Conservation (phyloP, 305 asterid species). For the Striga hermonthica region DNA sequence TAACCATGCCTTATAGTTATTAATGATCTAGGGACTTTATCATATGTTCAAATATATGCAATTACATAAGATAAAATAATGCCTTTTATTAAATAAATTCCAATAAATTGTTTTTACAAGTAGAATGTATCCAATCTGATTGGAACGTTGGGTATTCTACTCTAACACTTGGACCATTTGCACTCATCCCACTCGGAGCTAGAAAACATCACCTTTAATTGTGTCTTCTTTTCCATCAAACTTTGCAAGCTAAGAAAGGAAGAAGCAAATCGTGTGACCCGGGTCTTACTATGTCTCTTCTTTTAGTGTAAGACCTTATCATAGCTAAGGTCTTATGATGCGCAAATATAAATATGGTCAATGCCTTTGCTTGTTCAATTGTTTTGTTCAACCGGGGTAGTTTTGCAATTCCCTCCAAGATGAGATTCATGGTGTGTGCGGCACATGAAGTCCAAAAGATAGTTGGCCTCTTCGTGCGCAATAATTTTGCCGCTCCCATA, state of each 20-base stretch:
- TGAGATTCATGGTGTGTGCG: constrained; percentile 15
- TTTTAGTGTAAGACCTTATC: neutral
- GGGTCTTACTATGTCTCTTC: neutral
- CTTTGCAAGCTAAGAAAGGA: neutral
- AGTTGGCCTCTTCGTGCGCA: neutral
- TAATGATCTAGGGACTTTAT: too few relatives aligned
- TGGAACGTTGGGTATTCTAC: too few relatives aligned
- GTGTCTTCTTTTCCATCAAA: neutral
- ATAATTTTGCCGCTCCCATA: neutral
- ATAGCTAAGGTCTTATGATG: neutral
- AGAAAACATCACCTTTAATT: neutral
- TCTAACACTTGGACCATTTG: neutral
- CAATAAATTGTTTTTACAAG: too few relatives aligned
- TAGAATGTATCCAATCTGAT: too few relatives aligned
- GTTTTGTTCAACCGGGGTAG: neutral
- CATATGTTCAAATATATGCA: too few relatives aligned
- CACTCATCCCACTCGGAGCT: neutral
- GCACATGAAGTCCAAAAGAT: constrained; percentile 18
- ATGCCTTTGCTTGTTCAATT: constrained; percentile 6
- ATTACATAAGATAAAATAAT: too few relatives aligned
- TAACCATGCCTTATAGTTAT: too few relatives aligned
- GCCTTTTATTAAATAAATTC: too few relatives aligned
- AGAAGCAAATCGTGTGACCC: neutral
- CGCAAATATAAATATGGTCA: neutral
- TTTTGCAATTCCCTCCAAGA: constrained; percentile 2